These are phyloP conservation scores for Calonectria henricotiae DNA, from an alignment of 2,329 filamentous ascomycete species.

Conservation along the genomic window DNA sequence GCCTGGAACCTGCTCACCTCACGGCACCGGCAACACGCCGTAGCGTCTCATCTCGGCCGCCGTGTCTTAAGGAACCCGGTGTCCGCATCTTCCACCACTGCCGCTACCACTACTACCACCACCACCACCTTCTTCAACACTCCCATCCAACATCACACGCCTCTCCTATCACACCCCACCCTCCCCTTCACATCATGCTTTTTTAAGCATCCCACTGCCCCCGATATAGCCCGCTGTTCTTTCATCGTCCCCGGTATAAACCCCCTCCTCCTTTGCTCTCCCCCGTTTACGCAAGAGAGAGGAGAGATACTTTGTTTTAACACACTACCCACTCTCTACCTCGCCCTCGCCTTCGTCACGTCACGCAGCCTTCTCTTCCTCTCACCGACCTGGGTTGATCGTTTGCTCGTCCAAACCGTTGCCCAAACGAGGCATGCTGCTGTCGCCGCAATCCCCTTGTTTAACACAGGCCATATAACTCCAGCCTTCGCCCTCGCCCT, in stretches of 20 bases:
- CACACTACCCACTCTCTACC: conserved; percentile 12
- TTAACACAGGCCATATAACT: conserved; percentile 9
- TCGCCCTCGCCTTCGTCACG: neutral
- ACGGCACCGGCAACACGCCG: conserved; percentile 27
- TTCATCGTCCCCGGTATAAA: conserved; percentile 34
- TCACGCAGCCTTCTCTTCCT: conserved; percentile 1
- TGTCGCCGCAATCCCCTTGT: conserved; percentile 25
- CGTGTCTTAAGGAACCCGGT: conserved; percentile 37
- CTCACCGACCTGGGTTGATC: conserved; percentile 1
- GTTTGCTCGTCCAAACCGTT: conserved; percentile 18
- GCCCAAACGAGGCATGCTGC: conserved; percentile 13
- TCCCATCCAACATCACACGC: conserved; percentile 28
- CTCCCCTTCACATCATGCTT: conserved; percentile 33
- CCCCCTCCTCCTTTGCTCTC: conserved; percentile 23
- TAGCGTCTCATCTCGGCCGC: conserved; percentile 43
- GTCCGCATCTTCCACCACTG: conserved; percentile 31
- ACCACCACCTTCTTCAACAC: conserved; percentile 31
- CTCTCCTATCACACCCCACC: conserved; percentile 30
- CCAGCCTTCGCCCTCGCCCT: conserved; percentile 2
- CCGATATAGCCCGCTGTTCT: conserved; percentile 36
- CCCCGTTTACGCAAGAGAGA: neutral
- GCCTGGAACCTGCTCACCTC: conserved; percentile 22
- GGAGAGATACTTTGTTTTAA: conserved; percentile 3
- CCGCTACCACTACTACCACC: conserved; percentile 16
- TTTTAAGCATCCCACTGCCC: conserved; percentile 35